phyloP scores from a whole-genome alignment of 192 early-diverging fungal genomes.

The Coemansia sp. region DNA sequence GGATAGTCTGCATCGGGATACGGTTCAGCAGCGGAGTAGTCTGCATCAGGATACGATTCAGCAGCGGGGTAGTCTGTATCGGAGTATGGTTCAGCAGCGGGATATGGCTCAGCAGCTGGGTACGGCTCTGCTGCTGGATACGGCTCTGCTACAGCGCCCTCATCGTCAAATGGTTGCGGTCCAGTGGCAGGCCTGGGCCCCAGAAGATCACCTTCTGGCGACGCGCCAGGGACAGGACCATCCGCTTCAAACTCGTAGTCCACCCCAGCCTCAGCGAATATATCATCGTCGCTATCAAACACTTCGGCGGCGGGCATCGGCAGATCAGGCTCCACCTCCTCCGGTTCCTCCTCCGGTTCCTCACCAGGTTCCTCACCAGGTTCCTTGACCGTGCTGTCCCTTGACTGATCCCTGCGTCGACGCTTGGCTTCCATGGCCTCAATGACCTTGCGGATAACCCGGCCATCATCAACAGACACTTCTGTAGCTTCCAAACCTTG shows the following conservation, averaged over 20 bases:
- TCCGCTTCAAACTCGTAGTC: slow-evolving; percentile 56
- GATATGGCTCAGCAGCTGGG: too few relatives aligned
- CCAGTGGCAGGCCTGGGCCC: neutral
- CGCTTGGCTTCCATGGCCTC: slow-evolving; percentile 47
- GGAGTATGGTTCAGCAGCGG: too few relatives aligned
- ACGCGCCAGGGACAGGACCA: neutral
- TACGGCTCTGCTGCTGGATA: too few relatives aligned
- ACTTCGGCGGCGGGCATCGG: slow-evolving; percentile 2
- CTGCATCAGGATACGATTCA: too few relatives aligned
- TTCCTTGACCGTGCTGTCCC: neutral
- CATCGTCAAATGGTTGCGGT: neutral
- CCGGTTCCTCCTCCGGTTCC: slow-evolving; percentile 10
- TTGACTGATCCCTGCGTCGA: slow-evolving; percentile 41
- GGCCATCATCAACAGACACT: slow-evolving; percentile 2
- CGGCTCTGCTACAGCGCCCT: slow-evolving; percentile 3
- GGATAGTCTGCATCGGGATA: too few relatives aligned
- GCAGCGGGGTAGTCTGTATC: too few relatives aligned
- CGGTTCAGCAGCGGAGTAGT: too few relatives aligned
- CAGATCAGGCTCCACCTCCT: neutral
- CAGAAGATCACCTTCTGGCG: neutral
- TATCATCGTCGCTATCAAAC: slow-evolving; percentile 57
- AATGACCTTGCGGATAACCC: slow-evolving; percentile 23
- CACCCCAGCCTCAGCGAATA: slow-evolving; percentile 80
- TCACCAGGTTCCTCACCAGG: neutral
- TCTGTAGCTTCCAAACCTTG: neutral